A percentile compares a stretch with the other conserved stretches of the same genome.
Conservation (phyloP, 306 rosid species). For the Amphicarpaea edgeworthii region DNA sequence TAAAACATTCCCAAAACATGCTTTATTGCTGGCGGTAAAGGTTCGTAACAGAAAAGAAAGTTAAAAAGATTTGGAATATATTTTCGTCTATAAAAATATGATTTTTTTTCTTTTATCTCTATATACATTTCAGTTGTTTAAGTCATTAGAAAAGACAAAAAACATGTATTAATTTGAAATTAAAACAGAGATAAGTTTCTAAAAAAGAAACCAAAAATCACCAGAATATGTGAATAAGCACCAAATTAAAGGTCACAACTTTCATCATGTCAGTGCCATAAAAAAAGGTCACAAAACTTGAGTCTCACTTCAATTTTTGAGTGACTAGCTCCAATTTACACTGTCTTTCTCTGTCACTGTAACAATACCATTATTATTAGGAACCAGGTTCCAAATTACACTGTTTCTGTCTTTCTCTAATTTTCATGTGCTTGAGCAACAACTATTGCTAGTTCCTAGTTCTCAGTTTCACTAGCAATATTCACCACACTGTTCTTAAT, state of each 20-base stretch:
- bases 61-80: background rate
- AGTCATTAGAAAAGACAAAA: background rate
- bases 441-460: background rate
- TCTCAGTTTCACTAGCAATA: slow-evolving; percentile 10
- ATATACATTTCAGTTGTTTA: background rate
- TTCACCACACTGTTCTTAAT: background rate
- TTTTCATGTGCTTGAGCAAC: slow-evolving; percentile 8
- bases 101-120: background rate
- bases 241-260: no score
- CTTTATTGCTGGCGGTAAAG: no score
- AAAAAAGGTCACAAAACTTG: slow-evolving; percentile 2
- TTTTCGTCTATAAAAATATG: background rate
- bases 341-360: background rate
- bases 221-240: background rate
- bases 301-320: background rate
- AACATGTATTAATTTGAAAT: background rate
- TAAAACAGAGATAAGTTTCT: background rate
- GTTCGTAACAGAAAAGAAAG: background rate
- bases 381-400: background rate
- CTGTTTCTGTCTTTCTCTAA: background rate
- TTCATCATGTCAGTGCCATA: slow-evolving; percentile 13
- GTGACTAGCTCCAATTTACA: background rate
- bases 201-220: no score
- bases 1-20: no score
- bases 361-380: background rate